Base-by-base conservation (phyloP, 169 alveolate genomes). In the Cryptosporidium baileyi region DNA sequence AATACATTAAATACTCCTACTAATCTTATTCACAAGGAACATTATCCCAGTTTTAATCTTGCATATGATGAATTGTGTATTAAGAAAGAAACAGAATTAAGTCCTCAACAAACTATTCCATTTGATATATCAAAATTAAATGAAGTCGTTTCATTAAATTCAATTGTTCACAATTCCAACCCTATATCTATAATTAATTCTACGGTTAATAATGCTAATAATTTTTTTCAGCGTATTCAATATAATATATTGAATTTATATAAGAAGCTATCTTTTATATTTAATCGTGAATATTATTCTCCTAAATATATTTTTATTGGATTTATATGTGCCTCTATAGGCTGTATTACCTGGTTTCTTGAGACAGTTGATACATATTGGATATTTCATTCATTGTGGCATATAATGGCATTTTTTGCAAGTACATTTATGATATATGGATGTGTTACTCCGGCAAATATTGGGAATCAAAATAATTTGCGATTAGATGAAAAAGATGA, bases 321-420 rank as follows among this genome's bases (percentile, higher is more conserved):
- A 9, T 34, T 59, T 32, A 22, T 74, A 6, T 22, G 43, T 44
- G 85, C 61, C 7, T 2, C 60, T 1, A 38, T 57, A 11, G 85
- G 85, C 1, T 74, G 85, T 74, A 74, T 74, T 19, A 54, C 85
- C 28, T 74, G 85, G 85, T 74, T 74, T 38, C 57, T 74, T n/a
- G 85, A 74, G 8, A 74, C 85, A 13, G 85, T 74, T 0, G 85
- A 74, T 40, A 74, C 85, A 7, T 74, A 74, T 54, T 74, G 85
- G 85, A 51, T 74, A 13, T 74, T 51, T 32, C 85, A 74, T 15
- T 74, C 85, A 22, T 36, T 74, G 11, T 74, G 85, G 85, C 85
- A 74, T 40, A 57, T 74, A 6, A 54, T 51, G 65, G 67, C 74
- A 22, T 74, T 74, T 30, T 60, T 57, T 13, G 85, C 85, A 36